Percentiles rank a stretch among this genome's conserved stretches.
Evolutionary conservation across 2,329 filamentous ascomycete genomes (phyloP).

Genomic region (Hortaea werneckii): DNA sequence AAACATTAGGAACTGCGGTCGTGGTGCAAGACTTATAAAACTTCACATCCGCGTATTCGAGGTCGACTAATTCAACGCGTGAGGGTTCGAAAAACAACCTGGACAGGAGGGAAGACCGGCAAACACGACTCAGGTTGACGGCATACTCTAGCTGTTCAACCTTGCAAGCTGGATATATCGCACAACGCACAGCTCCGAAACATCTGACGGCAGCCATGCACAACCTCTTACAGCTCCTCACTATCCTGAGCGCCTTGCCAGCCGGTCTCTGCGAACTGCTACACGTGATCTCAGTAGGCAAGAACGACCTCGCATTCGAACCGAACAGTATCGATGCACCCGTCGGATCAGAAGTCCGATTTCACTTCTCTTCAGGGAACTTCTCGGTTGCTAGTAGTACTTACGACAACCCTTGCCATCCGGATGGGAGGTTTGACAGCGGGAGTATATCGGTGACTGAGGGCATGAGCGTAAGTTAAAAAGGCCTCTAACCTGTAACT

Average conservation of each 20-base stretch:
- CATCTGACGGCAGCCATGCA: background rate
- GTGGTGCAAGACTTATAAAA: too few relatives aligned
- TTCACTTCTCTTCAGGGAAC: background rate
- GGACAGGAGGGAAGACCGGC: too few relatives aligned
- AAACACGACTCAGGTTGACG: too few relatives aligned
- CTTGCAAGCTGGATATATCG: too few relatives aligned
- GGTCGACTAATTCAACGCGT: too few relatives aligned
- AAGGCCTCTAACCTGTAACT: background rate
- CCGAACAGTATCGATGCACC: background rate
- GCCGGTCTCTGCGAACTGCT: background rate
- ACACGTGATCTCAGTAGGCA: background rate
- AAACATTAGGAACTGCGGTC: too few relatives aligned
- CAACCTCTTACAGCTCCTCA: background rate
- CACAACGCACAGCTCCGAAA: too few relatives aligned
- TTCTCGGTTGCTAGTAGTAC: slow-evolving; percentile 1
- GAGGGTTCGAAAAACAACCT: too few relatives aligned
- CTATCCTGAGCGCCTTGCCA: background rate
- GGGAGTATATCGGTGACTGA: slow-evolving; percentile 1
- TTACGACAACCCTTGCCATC: slow-evolving; percentile 1
- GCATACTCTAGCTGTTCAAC: too few relatives aligned
- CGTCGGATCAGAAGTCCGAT: slow-evolving; percentile 1
- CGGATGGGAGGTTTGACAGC: background rate
- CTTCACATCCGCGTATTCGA: too few relatives aligned
- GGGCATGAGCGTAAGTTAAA: background rate
- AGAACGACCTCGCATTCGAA: background rate